Conservation (phyloP, 495 filamentous ascomycete species). For the Neurospora pannonica region DNA sequence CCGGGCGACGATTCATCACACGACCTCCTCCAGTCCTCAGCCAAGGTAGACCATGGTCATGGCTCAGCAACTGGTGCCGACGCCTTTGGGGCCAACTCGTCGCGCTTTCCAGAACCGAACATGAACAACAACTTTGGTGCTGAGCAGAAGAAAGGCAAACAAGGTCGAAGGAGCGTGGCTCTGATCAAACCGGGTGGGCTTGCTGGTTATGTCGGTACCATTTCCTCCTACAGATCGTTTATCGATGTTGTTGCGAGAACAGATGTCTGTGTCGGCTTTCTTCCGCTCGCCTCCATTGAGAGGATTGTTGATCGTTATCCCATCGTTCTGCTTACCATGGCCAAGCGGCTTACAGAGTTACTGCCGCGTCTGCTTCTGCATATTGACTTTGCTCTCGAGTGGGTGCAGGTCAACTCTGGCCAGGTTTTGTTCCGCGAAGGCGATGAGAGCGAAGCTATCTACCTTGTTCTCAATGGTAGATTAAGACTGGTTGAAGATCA, state of each 20-base stretch:
- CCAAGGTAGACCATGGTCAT: constrained; percentile 6
- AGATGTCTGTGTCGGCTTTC: constrained; percentile 95
- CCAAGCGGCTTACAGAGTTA: constrained; percentile 81
- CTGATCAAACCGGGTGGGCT: constrained; percentile 92
- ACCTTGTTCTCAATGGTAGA: constrained; percentile 91
- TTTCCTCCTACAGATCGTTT: constrained; percentile 91
- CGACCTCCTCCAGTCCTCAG: constrained; percentile 26
- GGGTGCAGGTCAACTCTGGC: constrained; percentile 91
- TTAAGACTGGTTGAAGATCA: constrained; percentile 71
- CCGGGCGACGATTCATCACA: constrained; percentile 26
- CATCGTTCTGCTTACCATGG: constrained; percentile 87
- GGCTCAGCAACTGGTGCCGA: constrained; percentile 13
- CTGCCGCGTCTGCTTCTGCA: constrained; percentile 88
- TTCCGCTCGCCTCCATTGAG: constrained; percentile 78
- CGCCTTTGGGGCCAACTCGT: constrained; percentile 17
- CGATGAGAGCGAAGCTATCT: constrained; percentile 96
- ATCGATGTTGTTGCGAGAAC: constrained; percentile 96
- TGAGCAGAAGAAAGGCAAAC: constrained; percentile 10
- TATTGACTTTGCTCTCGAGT: constrained; percentile 96
- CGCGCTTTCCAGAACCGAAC: constrained; percentile 8
- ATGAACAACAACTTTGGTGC: constrained; percentile 9
- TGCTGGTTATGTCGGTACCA: constrained; percentile 85
- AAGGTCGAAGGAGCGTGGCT: constrained; percentile 57
- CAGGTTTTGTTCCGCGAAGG: constrained; percentile 90
- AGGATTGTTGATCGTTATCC: constrained; percentile 87